Conservation (phyloP, 1,284 basidiomycete genomes). For the Ceraceosorus bombacis region DNA sequence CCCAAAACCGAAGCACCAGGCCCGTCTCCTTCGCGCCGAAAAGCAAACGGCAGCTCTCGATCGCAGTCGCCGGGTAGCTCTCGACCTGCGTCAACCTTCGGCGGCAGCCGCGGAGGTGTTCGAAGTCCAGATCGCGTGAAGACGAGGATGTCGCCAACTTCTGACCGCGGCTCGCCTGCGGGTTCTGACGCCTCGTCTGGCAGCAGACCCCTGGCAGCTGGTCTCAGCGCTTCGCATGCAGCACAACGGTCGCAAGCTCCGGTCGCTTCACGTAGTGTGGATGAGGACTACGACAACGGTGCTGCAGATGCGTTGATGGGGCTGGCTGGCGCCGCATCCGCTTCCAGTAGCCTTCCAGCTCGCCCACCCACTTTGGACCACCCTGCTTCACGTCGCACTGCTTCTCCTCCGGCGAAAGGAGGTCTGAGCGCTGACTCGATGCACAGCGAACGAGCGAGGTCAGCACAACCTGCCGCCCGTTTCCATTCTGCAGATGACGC, state of each 20-base stretch:
- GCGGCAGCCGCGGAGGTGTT: slow-evolving; percentile 10
- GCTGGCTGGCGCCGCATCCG: slow-evolving; percentile 41
- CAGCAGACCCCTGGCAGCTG: slow-evolving; percentile 29
- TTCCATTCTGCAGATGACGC: too few species aligned
- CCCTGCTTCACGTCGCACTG: too few species aligned
- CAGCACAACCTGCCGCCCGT: too few species aligned
- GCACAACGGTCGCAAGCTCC: background rate
- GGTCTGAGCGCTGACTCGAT: too few species aligned
- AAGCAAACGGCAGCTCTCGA: slow-evolving; percentile 16
- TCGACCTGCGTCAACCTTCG: background rate
- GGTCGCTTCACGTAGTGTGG: slow-evolving; percentile 28
- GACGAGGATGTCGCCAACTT: too few species aligned
- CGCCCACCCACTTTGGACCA: background rate
- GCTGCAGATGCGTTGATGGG: slow-evolving; percentile 47
- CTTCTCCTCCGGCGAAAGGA: too few species aligned
- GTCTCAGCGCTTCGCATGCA: background rate
- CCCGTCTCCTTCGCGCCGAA: slow-evolving; percentile 4
- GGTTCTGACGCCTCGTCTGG: slow-evolving; percentile 24
- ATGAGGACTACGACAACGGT: slow-evolving; percentile 46
- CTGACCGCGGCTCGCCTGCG: slow-evolving; percentile 15
- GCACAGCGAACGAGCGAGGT: too few species aligned
- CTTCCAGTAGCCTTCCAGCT: slow-evolving; percentile 8
- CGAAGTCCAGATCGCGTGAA: too few species aligned
- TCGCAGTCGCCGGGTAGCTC: slow-evolving; percentile 6
- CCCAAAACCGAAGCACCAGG: background rate